Conservation (phyloP, 495 filamentous ascomycete species). For the Aspergillus bridgeri region DNA sequence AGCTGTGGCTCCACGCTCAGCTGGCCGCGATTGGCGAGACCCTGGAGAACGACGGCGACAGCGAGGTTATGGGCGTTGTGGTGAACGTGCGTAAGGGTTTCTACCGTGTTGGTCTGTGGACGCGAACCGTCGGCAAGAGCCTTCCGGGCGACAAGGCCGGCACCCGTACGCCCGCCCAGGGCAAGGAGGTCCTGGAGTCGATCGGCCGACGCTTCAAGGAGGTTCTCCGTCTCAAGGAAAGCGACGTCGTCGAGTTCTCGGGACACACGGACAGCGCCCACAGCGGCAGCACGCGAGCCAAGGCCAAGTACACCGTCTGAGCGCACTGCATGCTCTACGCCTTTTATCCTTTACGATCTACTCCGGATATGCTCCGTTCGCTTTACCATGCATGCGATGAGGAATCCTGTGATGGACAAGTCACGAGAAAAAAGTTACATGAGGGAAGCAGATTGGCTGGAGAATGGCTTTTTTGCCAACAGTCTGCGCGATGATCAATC, state of each 20-base stretch:
- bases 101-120: constrained; percentile 94
- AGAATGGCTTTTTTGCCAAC: background rate
- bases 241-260: constrained; percentile 85
- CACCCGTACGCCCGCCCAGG: constrained; percentile 65
- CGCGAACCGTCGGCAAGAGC: constrained; percentile 81
- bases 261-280: constrained; percentile 94
- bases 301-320: constrained; percentile 87
- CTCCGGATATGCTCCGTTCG: constrained; percentile 10
- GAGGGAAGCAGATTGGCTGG: constrained; percentile 7
- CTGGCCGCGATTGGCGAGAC: constrained; percentile 96
- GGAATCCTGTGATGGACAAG: constrained; percentile 15
- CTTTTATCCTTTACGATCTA: constrained; percentile 17
- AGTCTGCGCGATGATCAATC: constrained; percentile 14
- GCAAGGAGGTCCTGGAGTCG: constrained; percentile 72
- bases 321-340: constrained; percentile 2
- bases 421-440: constrained; percentile 12
- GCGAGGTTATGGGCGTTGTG: constrained; percentile 98
- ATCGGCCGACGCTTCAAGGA: constrained; percentile 92
- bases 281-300: constrained; percentile 87
- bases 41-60: constrained; percentile 84
- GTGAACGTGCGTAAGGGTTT: constrained; percentile 98
- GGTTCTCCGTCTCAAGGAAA: constrained; percentile 68
- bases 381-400: constrained; percentile 9
- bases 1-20: constrained; percentile 96
- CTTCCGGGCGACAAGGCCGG: constrained; percentile 71